Conservation (phyloP, 352 stramenopile genomes). For the Phytopythium aichiense region DNA sequence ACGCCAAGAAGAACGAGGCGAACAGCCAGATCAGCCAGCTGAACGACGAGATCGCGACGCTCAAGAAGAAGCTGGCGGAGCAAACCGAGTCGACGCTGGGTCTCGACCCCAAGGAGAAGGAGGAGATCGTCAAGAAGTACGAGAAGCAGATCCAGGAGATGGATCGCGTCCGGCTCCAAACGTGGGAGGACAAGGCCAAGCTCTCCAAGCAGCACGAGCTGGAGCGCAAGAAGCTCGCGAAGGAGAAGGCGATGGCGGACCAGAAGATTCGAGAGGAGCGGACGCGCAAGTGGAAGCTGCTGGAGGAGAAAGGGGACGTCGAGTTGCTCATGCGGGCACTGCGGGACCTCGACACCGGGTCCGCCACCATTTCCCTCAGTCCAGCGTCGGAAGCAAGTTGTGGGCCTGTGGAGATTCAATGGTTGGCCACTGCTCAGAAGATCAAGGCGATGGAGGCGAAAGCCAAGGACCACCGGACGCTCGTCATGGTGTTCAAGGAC, state of each 20-base stretch:
- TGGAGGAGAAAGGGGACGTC: conserved; percentile 81
- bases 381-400: background rate
- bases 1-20: conserved; percentile 91
- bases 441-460: conserved; percentile 63
- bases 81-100: conserved; percentile 60
- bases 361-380: background rate
- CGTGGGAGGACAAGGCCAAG: conserved; percentile 86
- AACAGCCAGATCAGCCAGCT: conserved; percentile 87
- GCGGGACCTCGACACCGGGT: conserved; percentile 43
- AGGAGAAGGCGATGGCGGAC: conserved; percentile 74
- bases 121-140: conserved; percentile 85
- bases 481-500: conserved; percentile 83
- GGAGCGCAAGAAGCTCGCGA: conserved; percentile 75
- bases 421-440: conserved; percentile 52
- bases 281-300: conserved; percentile 78
- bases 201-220: conserved; percentile 85
- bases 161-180: conserved; percentile 78
- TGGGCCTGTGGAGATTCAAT: conserved; percentile 38
- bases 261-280: conserved; percentile 79
- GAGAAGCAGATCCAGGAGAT: conserved; percentile 90
- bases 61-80: conserved; percentile 86
- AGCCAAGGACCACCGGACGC: conserved; percentile 72
- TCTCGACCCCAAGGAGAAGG: conserved; percentile 80
- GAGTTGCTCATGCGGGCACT: conserved; percentile 76
- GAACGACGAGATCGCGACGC: conserved; percentile 85